Conservation (phyloP, 2,329 filamentous ascomycete species). For the Ascochyta koolunga region DNA sequence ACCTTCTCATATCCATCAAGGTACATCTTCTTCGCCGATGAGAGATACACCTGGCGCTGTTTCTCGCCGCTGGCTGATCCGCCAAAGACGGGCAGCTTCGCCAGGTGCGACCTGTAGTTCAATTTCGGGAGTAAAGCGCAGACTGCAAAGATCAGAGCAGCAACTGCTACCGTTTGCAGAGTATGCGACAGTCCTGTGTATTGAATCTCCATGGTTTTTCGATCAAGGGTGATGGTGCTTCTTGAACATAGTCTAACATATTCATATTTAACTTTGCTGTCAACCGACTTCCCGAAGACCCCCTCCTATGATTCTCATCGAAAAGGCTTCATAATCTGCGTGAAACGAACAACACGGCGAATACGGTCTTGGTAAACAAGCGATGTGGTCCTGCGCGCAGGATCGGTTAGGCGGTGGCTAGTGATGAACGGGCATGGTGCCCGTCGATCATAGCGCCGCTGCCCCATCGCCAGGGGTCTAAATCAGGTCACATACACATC, state of each 20-base stretch:
- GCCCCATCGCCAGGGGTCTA: neutral
- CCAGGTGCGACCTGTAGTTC: constrained; percentile 27
- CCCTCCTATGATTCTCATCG: neutral
- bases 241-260: neutral
- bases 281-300: neutral
- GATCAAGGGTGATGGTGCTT: neutral
- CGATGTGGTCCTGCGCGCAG: constrained; percentile 14
- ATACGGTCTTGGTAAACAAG: constrained; percentile 17
- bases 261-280: constrained; percentile 2
- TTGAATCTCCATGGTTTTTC: constrained; percentile 26
- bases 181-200: constrained; percentile 26
- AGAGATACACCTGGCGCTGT: constrained; percentile 28
- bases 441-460: constrained; percentile 10
- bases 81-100: constrained; percentile 32
- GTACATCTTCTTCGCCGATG: constrained; percentile 34
- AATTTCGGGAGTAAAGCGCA: constrained; percentile 30
- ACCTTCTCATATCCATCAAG: constrained; percentile 38
- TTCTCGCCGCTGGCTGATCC: constrained; percentile 22
- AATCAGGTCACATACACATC: neutral
- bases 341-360: constrained; percentile 12
- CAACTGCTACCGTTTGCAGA: constrained; percentile 31
- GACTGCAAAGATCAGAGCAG: constrained; percentile 32
- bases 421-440: constrained; percentile 8
- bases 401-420: neutral
- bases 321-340: neutral